Evolutionary conservation across 176 grass and related monocot species (phyloP), one percentile per base, ranked within the genome.

Genomic region (Oryza brachyantha): DNA sequence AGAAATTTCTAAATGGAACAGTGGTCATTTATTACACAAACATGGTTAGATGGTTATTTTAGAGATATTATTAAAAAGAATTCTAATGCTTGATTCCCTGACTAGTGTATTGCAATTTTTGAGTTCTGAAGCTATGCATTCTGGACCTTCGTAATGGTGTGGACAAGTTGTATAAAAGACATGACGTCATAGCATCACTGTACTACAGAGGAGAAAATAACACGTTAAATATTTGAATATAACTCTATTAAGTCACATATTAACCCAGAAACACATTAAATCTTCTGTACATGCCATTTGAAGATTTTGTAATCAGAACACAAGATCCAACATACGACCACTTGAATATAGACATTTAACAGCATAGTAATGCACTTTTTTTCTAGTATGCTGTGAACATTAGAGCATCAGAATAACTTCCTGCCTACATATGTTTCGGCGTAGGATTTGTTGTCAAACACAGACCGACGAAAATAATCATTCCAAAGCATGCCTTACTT

Each of bases 401-500:
- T 21, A 66, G 70, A 25, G 28, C 26, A 25, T 58, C 25, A 28
- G 75, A 25, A 8, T 67, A 48, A 28, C 27, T 1, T 85, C 65
- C 43, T 19, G 66, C 45, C 77, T 61, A 60, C 13, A 24, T 57
- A 52, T n/a, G 4, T 54, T 81, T 81, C 39, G 13, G 41, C 21
- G 62, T 8, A 58, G 25, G 40, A 35, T 38, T 77, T 60, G 32
- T 35, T 46, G 36, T 21, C 73, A 78, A 29, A 13, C 60, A 72
- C 13, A 38, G 19, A 29, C 3, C 8, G 75, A 88, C 8, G 75
- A 50, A 66, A 72, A 75, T 28, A 68, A 38, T 74, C 36, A 48
- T 66, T 83, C 27, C 48, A 35, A 57, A 75, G 26, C 17, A 55
- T 54, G 81, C 43, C 86, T 75, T 97, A 97, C 94, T 92, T 85